A percentile compares a stretch with the other conserved stretches of the same genome.
Conservation (phyloP, 192 early-diverging fungal species). For the Backusella tuberculispora region DNA sequence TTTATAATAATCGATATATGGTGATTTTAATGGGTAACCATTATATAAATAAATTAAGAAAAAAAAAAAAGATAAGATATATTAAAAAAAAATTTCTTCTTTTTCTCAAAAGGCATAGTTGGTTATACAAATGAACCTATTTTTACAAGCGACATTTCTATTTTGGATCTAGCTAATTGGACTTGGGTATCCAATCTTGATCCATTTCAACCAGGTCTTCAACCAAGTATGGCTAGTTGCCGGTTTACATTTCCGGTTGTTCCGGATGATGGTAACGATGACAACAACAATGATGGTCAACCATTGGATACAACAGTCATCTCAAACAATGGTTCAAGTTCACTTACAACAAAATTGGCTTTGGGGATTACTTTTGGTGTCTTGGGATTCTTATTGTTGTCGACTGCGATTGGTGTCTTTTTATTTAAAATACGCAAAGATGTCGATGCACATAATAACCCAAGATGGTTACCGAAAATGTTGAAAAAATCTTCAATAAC, state of each 20-base stretch:
- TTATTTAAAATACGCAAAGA: constrained; percentile 11
- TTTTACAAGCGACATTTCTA: constrained; percentile 22
- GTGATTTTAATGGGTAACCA: constrained; percentile 21
- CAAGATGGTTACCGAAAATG: constrained; percentile 22
- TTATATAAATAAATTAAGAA: background rate
- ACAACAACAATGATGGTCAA: background rate
- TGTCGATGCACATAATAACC: constrained; percentile 14
- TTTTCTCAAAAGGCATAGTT: background rate
- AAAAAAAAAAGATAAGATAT: constrained; percentile 1
- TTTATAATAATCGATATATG: constrained; percentile 30
- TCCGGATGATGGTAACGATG: background rate
- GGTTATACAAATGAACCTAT: constrained; percentile 8
- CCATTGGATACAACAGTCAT: constrained; percentile 21
- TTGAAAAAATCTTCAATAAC: background rate
- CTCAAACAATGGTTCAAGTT: background rate
- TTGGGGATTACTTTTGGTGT: constrained; percentile 29
- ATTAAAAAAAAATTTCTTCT: too few species aligned
- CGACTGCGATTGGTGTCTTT: background rate
- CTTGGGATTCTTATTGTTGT: constrained; percentile 21
- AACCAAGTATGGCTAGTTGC: constrained; percentile 1
- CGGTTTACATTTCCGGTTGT: constrained; percentile 17
- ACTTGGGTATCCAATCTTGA: constrained; percentile 23
- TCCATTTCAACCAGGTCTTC: background rate
- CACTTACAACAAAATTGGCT: background rate
- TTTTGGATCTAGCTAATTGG: constrained; percentile 31